Evolutionary conservation across 1,139 yeast species (phyloP).

Genomic region (Barnettozyma hawaiiensis): DNA sequence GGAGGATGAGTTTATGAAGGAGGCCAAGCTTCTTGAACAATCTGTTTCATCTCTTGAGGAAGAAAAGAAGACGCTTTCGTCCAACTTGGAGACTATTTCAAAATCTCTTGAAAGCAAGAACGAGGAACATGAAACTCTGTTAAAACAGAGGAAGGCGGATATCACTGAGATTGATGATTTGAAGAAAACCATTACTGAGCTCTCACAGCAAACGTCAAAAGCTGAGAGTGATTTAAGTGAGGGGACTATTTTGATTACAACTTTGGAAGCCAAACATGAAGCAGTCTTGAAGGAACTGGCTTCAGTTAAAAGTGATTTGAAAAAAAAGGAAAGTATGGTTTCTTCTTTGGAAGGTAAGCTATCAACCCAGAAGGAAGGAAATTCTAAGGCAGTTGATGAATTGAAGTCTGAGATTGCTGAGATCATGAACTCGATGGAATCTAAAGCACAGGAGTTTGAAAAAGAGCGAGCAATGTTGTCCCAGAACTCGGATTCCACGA

Average conservation of each 20-base stretch:
- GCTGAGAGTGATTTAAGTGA: slow-evolving; percentile 4
- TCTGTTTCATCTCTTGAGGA: slow-evolving; percentile 26
- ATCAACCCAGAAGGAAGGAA: slow-evolving; percentile 9
- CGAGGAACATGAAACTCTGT: slow-evolving; percentile 23
- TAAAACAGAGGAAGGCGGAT: slow-evolving; percentile 13
- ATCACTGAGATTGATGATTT: slow-evolving; percentile 13
- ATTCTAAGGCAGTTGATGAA: slow-evolving; percentile 3
- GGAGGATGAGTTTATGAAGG: slow-evolving; percentile 17
- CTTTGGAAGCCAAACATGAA: slow-evolving; percentile 2
- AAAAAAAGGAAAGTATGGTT: slow-evolving; percentile 9
- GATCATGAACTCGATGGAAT: slow-evolving; percentile 27
- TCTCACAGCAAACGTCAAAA: slow-evolving; percentile 2
- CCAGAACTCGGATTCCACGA: slow-evolving; percentile 44
- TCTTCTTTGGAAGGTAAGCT: slow-evolving; percentile 14
- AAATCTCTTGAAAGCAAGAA: slow-evolving; percentile 28
- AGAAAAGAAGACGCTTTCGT: slow-evolving; percentile 26
- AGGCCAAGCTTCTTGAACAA: slow-evolving; percentile 13
- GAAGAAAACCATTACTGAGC: slow-evolving; percentile 1
- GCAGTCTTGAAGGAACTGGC: slow-evolving; percentile 11
- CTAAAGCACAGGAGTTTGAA: slow-evolving; percentile 41
- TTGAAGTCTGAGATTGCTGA: slow-evolving; percentile 23
- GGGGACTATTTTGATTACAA: neutral
- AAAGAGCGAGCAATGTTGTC: slow-evolving; percentile 43
- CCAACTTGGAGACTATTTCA: slow-evolving; percentile 29
- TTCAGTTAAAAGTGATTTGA: slow-evolving; percentile 1